Percentiles rank a stretch among this genome's conserved stretches.
phyloP scores from a whole-genome alignment of 129 eudicot species.

The Flaveria trinervia region DNA sequence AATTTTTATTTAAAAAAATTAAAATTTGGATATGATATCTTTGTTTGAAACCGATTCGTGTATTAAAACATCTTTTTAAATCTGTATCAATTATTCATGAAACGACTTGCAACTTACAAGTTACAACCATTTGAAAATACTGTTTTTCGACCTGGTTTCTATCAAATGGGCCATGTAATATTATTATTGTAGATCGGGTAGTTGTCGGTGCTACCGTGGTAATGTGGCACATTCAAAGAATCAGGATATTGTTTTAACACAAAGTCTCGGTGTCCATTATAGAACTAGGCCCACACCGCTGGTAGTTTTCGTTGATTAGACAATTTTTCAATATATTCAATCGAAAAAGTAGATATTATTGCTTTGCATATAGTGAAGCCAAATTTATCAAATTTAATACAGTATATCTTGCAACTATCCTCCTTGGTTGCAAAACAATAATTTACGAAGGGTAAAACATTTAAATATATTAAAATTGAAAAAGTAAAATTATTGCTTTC shows the following conservation, averaged over 20 bases:
- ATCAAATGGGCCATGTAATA: constrained; percentile 2
- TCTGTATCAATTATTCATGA: too few species aligned
- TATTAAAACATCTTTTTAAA: too few species aligned
- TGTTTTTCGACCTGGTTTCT: background rate
- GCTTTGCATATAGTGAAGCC: too few species aligned
- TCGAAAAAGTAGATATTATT: too few species aligned
- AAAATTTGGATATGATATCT: too few species aligned
- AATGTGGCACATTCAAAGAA: constrained; percentile 3
- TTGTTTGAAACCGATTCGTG: too few species aligned
- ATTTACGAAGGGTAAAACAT: background rate
- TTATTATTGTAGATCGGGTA: background rate
- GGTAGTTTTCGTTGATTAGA: background rate
- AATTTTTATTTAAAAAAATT: too few species aligned
- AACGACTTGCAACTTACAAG: too few species aligned
- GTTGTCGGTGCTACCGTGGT: background rate
- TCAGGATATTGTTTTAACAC: background rate
- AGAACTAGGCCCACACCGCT: constrained; percentile 3
- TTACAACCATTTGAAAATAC: too few species aligned
- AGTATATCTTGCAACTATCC: too few species aligned
- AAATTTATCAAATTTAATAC: background rate
- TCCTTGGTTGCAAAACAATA: background rate
- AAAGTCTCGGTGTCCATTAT: constrained; percentile 6
- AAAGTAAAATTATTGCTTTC: background rate
- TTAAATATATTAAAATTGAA: background rate
- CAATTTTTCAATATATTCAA: too few species aligned